phyloP scores from a whole-genome alignment of 192 early-diverging fungal species.

The Podila minutissima region DNA sequence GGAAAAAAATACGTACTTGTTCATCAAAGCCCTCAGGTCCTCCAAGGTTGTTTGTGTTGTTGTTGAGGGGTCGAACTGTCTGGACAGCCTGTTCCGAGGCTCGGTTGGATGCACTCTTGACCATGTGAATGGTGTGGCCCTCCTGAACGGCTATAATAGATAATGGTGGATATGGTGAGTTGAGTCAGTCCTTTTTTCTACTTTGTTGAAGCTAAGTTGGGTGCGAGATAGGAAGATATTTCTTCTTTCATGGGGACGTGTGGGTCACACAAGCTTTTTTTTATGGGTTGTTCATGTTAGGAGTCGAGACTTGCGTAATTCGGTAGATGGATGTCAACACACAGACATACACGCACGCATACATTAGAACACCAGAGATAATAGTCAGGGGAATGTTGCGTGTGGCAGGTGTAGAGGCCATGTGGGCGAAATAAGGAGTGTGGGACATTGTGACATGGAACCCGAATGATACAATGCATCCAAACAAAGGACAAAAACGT shows the following conservation, averaged over 20 bases:
- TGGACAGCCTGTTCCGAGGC: slow-evolving; percentile 51
- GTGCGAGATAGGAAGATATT: too few species aligned
- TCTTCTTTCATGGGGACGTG: too few species aligned
- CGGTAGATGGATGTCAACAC: slow-evolving; percentile 8
- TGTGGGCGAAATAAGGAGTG: too few species aligned
- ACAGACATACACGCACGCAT: background rate
- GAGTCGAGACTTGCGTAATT: slow-evolving; percentile 12
- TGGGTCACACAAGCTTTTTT: background rate
- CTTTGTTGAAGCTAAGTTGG: too few species aligned
- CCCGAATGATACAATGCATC: too few species aligned
- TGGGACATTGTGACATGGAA: too few species aligned
- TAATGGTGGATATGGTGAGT: background rate
- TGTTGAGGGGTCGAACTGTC: slow-evolving; percentile 54
- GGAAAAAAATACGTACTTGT: slow-evolving; percentile 16
- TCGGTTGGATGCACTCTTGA: slow-evolving; percentile 68
- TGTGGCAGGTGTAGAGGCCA: background rate
- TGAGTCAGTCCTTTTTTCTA: background rate
- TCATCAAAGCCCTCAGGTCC: slow-evolving; percentile 40
- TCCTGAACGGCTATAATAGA: slow-evolving; percentile 69
- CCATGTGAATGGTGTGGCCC: slow-evolving; percentile 93
- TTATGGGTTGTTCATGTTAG: background rate
- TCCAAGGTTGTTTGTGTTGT: slow-evolving; percentile 23
- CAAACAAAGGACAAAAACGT: too few species aligned
- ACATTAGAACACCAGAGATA: background rate
- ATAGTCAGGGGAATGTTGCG: too few species aligned